Base-by-base conservation (phyloP, 2,329 filamentous ascomycete genomes). In the Paecilomyces sp. region DNA sequence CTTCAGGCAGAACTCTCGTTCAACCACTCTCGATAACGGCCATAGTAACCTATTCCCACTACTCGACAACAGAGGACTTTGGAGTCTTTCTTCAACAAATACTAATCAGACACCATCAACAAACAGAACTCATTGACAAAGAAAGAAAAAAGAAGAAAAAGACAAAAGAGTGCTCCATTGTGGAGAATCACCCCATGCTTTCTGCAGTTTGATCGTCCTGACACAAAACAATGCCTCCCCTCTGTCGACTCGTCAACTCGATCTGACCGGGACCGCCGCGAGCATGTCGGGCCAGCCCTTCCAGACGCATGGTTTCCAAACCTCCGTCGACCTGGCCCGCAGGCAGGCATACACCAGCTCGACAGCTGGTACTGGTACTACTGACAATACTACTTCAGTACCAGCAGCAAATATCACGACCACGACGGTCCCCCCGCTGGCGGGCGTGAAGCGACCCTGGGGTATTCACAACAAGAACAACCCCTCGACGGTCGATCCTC, bases 271-370 rank as follows among this genome's bases (percentile, higher is more conserved):
- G n/a, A 47, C 15, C 22, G 41, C 41, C 18, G 74, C 71, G 69
- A 68, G 69, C 57, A 63, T 63, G 41, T 59, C 64, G 30, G 66
- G 60, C 51, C 65, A 68, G 55, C 59, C 66, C 22, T 62, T 71
- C 54, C 81, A 85, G 70, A 80, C 79, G 60, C 83, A 80, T 63
- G 83, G 81, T 59, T 72, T 84, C 33, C 76, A 82, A 58, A 77
- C 80, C 55, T 79, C 79, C 15, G 64, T 78, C 54, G 75, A 78
- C 63, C 62, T 75, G 51, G 74, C 69, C 53, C 74, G 74, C 52
- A 74, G 76, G 55, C 73, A 72, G 13, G 73, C 74, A 56, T 75
- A 76, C 51, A 30, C 22, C 51, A 53, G 2, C 41, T n/a, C 41
- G n/a, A 47, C 41, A 47, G 41, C 15, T 47, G n/a, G 15, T 18